Percentiles rank a stretch among this genome's conserved stretches.
Evolutionary conservation across 495 filamentous ascomycete genomes (phyloP).

Genomic region (Penicillium taxi): DNA sequence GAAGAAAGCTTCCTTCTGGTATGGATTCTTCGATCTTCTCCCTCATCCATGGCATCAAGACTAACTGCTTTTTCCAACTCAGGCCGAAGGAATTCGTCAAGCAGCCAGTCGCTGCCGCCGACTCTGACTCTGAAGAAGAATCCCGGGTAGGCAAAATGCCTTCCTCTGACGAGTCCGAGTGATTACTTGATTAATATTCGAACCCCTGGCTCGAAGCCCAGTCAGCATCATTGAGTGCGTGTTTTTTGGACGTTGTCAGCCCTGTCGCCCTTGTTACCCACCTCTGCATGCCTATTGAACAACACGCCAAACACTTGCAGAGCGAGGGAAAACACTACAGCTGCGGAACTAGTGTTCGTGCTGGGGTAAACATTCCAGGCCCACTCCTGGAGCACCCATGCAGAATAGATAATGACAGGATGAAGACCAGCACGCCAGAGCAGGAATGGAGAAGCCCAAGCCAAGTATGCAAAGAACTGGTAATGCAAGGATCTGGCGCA

Average conservation of each 20-base stretch:
- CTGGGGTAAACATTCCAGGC: conserved; percentile 97
- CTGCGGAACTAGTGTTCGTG: conserved; percentile 65
- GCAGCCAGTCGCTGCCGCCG: conserved; percentile 29
- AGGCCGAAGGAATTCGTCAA: conserved; percentile 80
- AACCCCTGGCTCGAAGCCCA: conserved; percentile 2
- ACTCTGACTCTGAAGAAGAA: conserved; percentile 58
- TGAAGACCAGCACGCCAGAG: conserved; percentile 75
- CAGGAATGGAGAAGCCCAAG: conserved; percentile 86
- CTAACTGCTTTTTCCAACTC: conserved; percentile 7
- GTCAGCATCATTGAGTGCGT: conserved; percentile 18
- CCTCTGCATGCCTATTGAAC: conserved; percentile 15
- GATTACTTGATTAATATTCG: conserved; percentile 3
- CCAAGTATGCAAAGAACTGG: conserved; percentile 91
- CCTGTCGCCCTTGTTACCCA: conserved; percentile 9
- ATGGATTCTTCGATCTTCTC: conserved; percentile 20
- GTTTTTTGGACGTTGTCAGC: conserved; percentile 10
- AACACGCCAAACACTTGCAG: conserved; percentile 49
- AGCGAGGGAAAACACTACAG: conserved; percentile 65
- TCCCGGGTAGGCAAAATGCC: conserved; percentile 78
- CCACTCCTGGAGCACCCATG: conserved; percentile 89
- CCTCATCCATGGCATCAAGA: conserved; percentile 4
- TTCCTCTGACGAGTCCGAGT: conserved; percentile 54
- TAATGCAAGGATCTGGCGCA: conserved; percentile 91
- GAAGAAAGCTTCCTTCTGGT: conserved; percentile 91
- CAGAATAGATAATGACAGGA: conserved; percentile 57